These are phyloP conservation scores for Epichloe aotearoae DNA, from an alignment of 2,329 filamentous ascomycete genomes.

Conservation along the genomic window DNA sequence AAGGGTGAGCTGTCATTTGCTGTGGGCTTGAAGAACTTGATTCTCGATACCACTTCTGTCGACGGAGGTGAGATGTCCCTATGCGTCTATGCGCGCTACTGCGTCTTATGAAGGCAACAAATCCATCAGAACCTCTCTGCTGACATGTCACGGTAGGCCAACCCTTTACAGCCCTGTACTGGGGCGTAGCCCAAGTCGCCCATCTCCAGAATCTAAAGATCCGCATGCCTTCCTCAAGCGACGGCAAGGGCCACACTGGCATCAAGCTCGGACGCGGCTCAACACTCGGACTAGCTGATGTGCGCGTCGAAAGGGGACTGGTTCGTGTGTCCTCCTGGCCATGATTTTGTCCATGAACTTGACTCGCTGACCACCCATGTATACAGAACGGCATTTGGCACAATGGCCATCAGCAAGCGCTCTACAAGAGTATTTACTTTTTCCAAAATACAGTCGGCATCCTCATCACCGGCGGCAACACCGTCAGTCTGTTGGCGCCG, in stretches of 20 bases:
- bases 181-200: conserved; percentile 30
- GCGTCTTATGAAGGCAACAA: not conserved
- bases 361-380: not conserved
- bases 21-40: conserved; percentile 29
- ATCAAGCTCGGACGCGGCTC: conserved; percentile 28
- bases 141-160: conserved; percentile 9
- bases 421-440: conserved; percentile 31
- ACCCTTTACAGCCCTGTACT: conserved; percentile 26
- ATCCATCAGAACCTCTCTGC: not conserved
- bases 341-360: not conserved
- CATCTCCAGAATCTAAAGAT: conserved; percentile 31
- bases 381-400: conserved; percentile 29
- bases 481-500: conserved; percentile 25
- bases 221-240: conserved; percentile 22
- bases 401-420: conserved; percentile 29
- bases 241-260: conserved; percentile 26
- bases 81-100: not conserved
- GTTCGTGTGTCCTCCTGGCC: not conserved
- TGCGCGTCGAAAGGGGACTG: conserved; percentile 25
- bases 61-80: conserved; percentile 12
- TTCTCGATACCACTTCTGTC: conserved; percentile 28
- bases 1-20: conserved; percentile 28
- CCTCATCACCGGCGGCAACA: conserved; percentile 19
- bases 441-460: conserved; percentile 26
- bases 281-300: conserved; percentile 26